Evolutionary conservation across 805 yeast species (phyloP).

Genomic region (Lipomyces lipofer): DNA sequence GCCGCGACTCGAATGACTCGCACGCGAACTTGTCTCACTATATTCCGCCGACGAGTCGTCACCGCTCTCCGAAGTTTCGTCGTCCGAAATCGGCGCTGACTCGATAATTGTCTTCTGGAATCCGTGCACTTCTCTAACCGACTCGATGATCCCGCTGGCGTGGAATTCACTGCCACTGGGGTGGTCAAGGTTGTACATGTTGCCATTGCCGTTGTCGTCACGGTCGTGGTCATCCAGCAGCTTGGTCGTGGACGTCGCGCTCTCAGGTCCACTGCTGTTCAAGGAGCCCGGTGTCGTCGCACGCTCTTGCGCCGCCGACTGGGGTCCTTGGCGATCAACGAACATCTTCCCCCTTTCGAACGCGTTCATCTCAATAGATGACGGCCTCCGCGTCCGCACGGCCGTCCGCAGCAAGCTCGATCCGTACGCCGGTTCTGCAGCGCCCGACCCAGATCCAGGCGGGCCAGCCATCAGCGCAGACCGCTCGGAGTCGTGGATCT

Average conservation of each 20-base stretch:
- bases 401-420: neutral
- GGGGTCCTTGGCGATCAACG: neutral
- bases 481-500: slow-evolving; percentile 32
- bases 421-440: neutral
- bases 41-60: slow-evolving; percentile 7
- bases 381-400: slow-evolving; percentile 10
- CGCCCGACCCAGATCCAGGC: neutral
- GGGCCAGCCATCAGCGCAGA: slow-evolving; percentile 30
- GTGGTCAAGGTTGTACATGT: neutral
- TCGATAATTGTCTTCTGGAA: slow-evolving; percentile 84
- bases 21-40: neutral
- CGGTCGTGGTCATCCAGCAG: slow-evolving; percentile 11
- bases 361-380: slow-evolving; percentile 25
- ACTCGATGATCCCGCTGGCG: slow-evolving; percentile 72
- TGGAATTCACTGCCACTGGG: slow-evolving; percentile 30
- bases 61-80: slow-evolving; percentile 4
- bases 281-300: slow-evolving; percentile 15
- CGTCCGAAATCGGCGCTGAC: slow-evolving; percentile 19
- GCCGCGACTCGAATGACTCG: slow-evolving; percentile 2
- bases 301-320: neutral
- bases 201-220: neutral
- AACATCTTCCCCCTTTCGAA: neutral
- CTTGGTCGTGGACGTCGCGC: slow-evolving; percentile 19
- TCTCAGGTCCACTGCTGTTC: slow-evolving; percentile 5
- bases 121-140: slow-evolving; percentile 80